A percentile compares a stretch with the other conserved stretches of the same genome.
phyloP scores from a whole-genome alignment of 1,284 basidiomycete species.

The Pulveroboletus sp. region DNA sequence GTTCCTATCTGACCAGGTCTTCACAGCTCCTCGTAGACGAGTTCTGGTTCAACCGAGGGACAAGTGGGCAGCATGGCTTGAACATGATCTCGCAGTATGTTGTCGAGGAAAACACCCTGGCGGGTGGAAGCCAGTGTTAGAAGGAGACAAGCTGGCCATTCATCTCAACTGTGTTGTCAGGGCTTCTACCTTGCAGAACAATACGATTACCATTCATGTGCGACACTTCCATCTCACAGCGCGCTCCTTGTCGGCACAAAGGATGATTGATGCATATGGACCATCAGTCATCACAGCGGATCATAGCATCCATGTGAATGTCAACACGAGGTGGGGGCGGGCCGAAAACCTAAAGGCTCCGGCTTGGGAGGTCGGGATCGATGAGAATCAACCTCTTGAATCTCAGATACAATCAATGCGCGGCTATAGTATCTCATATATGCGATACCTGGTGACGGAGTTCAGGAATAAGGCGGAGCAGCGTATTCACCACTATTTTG shows the following conservation, averaged over 20 bases:
- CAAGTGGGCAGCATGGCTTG: background rate
- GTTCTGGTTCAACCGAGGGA: conserved; percentile 8
- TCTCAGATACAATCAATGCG: background rate
- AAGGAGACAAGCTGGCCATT: conserved; percentile 1
- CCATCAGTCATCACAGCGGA: conserved; percentile 12
- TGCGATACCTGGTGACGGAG: background rate
- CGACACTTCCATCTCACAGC: conserved; percentile 10
- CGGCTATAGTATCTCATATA: conserved; percentile 4
- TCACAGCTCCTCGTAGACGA: conserved; percentile 11
- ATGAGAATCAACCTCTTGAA: conserved; percentile 1
- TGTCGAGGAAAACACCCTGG: background rate
- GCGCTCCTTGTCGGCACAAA: conserved; percentile 9
- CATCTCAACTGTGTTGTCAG: conserved; percentile 11
- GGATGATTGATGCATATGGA: conserved; percentile 2
- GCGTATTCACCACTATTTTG: conserved; percentile 5
- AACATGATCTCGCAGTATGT: conserved; percentile 16
- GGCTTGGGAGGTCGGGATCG: background rate
- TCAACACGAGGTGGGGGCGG: conserved; percentile 1
- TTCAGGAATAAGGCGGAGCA: conserved; percentile 9
- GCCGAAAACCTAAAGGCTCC: conserved; percentile 6
- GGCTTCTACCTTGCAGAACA: conserved; percentile 3
- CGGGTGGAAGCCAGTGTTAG: background rate
- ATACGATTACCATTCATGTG: background rate
- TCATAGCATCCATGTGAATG: conserved; percentile 9
- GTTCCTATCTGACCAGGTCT: conserved; percentile 1